phyloP scores from a whole-genome alignment of 139 green algal genomes.

The Chloropicon primus region DNA sequence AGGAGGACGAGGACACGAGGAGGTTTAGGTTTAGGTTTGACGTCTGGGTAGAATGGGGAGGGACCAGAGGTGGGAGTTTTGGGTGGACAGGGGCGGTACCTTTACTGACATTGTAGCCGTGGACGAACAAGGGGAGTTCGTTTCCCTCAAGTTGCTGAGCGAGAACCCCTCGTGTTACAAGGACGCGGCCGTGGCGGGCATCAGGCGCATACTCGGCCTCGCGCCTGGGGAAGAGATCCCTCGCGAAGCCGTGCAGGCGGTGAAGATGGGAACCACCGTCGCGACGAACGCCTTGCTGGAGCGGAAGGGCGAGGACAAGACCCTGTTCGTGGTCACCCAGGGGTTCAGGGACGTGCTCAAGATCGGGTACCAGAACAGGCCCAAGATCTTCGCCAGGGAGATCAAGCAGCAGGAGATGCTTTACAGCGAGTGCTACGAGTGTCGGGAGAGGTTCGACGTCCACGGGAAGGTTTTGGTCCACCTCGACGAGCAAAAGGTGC shows the following conservation, averaged over 20 bases:
- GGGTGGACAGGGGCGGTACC: constrained; percentile 90
- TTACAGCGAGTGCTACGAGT: constrained; percentile 1
- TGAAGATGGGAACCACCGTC: constrained; percentile 41
- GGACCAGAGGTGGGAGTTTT: constrained; percentile 35
- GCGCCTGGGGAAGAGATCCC: constrained; percentile 28
- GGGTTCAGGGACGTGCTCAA: constrained; percentile 12
- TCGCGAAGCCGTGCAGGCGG: not conserved
- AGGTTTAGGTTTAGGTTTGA: no score
- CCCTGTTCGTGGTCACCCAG: constrained; percentile 4
- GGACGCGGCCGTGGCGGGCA: constrained; percentile 86
- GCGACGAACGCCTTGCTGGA: constrained; percentile 93
- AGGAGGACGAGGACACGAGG: no score
- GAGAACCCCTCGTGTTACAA: constrained; percentile 87
- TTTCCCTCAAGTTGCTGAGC: constrained; percentile 79
- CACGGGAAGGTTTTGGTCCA: not conserved
- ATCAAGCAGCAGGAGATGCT: constrained; percentile 9
- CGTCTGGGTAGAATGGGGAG: not conserved
- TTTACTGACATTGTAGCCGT: constrained; percentile 97
- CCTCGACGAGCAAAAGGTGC: not conserved
- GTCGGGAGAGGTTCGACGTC: not conserved
- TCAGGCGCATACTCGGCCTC: constrained; percentile 79
- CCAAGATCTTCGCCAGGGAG: constrained; percentile 17
- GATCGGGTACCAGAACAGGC: constrained; percentile 15
- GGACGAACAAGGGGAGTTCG: constrained; percentile 23
- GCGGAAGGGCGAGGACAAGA: constrained; percentile 34